phyloP scores from a whole-genome alignment of 2,329 filamentous ascomycete species.

The Triangularia verruculosa region DNA sequence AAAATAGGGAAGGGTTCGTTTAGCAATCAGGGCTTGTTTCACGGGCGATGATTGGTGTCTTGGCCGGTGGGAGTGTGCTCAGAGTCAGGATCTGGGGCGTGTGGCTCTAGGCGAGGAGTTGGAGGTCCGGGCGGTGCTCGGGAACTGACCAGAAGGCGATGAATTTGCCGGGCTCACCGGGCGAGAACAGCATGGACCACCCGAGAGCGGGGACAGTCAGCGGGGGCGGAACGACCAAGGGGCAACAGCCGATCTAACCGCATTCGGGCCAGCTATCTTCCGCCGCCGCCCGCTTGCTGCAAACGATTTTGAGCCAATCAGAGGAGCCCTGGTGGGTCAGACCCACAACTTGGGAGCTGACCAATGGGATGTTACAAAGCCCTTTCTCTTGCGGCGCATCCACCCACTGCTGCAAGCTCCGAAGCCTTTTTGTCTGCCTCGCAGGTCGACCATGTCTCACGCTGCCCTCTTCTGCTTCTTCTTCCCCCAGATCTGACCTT shows the following conservation, averaged over 20 bases:
- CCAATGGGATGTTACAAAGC: conserved; percentile 22
- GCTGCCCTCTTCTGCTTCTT: conserved; percentile 22
- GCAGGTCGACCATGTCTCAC: conserved; percentile 26
- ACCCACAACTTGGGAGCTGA: conserved; percentile 8
- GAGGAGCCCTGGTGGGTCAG: neutral
- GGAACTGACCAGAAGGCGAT: conserved; percentile 1
- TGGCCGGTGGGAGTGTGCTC: neutral
- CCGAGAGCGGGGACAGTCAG: conserved; percentile 14
- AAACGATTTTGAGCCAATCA: conserved; percentile 16
- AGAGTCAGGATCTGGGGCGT: conserved; percentile 1
- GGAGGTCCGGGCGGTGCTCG: conserved; percentile 7
- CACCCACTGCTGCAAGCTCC: conserved; percentile 22
- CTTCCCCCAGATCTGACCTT: conserved; percentile 25
- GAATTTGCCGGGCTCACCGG: conserved; percentile 12
- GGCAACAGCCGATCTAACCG: conserved; percentile 26
- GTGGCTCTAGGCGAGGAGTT: neutral
- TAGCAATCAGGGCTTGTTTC: neutral
- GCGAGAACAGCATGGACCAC: conserved; percentile 15
- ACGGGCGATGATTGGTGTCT: neutral
- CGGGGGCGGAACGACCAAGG: conserved; percentile 21
- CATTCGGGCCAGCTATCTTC: conserved; percentile 21
- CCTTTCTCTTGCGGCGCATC: conserved; percentile 19
- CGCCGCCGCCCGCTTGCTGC: conserved; percentile 18
- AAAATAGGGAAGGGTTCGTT: neutral
- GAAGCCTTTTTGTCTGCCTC: conserved; percentile 28